phyloP scores from a whole-genome alignment of 106 monocot species.

The Apostasia shenzhenica region DNA sequence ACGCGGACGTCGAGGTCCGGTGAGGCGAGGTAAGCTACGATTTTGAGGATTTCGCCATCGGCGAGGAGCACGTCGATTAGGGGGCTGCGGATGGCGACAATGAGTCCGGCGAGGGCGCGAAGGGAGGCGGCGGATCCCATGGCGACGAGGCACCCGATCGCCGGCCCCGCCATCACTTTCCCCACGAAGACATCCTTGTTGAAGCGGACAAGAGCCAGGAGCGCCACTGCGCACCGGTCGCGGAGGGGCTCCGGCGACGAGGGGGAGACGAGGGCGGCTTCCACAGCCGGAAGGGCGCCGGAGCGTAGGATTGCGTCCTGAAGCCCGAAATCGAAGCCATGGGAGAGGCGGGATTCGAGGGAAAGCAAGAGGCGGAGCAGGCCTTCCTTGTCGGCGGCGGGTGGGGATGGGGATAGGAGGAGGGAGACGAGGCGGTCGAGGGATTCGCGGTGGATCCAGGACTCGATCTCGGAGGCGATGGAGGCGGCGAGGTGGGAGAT shows the following conservation, averaged over 20 bases:
- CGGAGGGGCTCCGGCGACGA: slow-evolving; percentile 22
- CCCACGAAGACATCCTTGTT: slow-evolving; percentile 84
- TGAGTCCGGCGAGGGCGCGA: slow-evolving; percentile 33
- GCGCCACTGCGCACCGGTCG: slow-evolving; percentile 34
- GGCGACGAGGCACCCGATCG: slow-evolving; percentile 25
- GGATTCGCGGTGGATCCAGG: slow-evolving; percentile 68
- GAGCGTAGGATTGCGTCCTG: slow-evolving; percentile 37
- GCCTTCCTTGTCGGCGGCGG: slow-evolving; percentile 18
- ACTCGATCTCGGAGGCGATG: slow-evolving; percentile 59
- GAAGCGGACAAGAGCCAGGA: slow-evolving; percentile 68
- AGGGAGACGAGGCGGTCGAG: slow-evolving; percentile 30
- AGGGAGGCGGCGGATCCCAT: slow-evolving; percentile 28
- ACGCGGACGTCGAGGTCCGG: slow-evolving; percentile 8
- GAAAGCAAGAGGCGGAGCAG: slow-evolving; percentile 13
- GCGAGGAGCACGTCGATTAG: slow-evolving; percentile 61
- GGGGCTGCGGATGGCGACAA: slow-evolving; percentile 47
- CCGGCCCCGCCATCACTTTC: slow-evolving; percentile 47
- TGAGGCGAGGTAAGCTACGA: slow-evolving; percentile 29
- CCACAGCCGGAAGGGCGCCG: slow-evolving; percentile 39
- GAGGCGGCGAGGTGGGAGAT: slow-evolving; percentile 51
- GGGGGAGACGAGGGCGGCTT: slow-evolving; percentile 27
- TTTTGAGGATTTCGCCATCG: slow-evolving; percentile 31
- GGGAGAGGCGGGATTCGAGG: slow-evolving; percentile 31
- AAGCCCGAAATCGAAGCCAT: slow-evolving; percentile 45
- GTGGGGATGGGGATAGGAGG: not conserved